Evolutionary conservation across 2,329 filamentous ascomycete species (phyloP).

Genomic region (Fusarium equiseti): DNA sequence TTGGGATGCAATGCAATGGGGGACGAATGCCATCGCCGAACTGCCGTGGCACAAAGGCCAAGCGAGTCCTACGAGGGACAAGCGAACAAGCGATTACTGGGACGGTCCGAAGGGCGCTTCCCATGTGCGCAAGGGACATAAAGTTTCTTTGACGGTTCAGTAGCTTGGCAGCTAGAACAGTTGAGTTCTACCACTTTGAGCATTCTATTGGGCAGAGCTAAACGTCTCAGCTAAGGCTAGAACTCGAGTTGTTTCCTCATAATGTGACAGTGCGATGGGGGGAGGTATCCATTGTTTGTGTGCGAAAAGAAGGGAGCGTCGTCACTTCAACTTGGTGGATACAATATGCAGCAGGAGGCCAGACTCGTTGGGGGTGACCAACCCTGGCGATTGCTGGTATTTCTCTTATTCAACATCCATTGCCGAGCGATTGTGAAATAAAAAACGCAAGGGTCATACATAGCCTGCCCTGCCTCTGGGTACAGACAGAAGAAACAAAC

Average conservation of each 20-base stretch:
- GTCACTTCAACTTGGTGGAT: conserved; percentile 25
- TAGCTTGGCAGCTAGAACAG: conserved; percentile 15
- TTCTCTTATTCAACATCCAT: conserved; percentile 4
- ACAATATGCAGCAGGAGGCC: conserved; percentile 23
- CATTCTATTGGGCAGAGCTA: conserved; percentile 30
- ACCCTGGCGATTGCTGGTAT: conserved; percentile 14
- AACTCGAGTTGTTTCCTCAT: conserved; percentile 30
- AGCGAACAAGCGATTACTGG: conserved; percentile 11
- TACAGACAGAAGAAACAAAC: conserved; percentile 15
- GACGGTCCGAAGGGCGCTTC: conserved; percentile 25
- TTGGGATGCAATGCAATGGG: conserved; percentile 26
- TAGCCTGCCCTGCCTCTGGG: conserved; percentile 12
- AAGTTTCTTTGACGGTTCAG: conserved; percentile 21
- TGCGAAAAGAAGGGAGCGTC: conserved; percentile 2
- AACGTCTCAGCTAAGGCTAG: conserved; percentile 25
- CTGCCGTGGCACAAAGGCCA: conserved; percentile 22
- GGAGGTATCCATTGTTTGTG: background rate
- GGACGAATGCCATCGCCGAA: conserved; percentile 12
- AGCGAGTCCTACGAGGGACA: conserved; percentile 21
- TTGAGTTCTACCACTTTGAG: conserved; percentile 7
- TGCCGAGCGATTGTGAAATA: conserved; percentile 10
- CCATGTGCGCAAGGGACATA: conserved; percentile 28
- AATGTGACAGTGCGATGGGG: conserved; percentile 34
- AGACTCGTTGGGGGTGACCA: conserved; percentile 20
- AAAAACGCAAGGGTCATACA: conserved; percentile 27